Evolutionary conservation across 768 basidiomycete genomes (phyloP).

Genomic region (Tricholoma saponaceum): DNA sequence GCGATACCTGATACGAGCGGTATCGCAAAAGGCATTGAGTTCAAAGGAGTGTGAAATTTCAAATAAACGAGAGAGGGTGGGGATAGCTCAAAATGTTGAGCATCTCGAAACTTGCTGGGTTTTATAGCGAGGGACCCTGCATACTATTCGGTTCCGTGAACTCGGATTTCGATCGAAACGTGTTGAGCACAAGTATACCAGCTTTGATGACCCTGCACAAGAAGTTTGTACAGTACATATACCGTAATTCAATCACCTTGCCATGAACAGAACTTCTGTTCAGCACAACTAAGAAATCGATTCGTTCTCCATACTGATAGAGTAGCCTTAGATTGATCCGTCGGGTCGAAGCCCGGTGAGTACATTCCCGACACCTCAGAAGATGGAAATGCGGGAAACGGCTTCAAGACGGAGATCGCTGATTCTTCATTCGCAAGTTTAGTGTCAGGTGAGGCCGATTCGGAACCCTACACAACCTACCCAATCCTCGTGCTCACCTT

Average conservation of each 20-base stretch:
- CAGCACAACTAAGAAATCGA: no score
- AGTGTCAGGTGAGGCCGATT: no score
- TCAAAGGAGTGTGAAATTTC: not conserved
- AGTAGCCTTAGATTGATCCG: not conserved
- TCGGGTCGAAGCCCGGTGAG: not conserved
- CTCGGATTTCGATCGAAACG: not conserved
- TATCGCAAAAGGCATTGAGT: not conserved
- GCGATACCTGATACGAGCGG: conserved; percentile 5
- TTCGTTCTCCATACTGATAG: no score
- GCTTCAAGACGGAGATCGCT: no score
- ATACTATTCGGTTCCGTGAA: not conserved
- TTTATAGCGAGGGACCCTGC: not conserved
- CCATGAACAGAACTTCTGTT: no score
- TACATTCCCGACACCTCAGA: no score
- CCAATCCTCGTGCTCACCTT: no score
- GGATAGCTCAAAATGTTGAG: not conserved
- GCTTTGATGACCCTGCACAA: not conserved
- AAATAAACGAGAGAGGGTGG: not conserved
- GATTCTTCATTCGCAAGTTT: no score
- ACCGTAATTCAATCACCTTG: no score
- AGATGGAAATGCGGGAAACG: no score
- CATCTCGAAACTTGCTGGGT: not conserved
- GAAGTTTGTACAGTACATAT: no score
- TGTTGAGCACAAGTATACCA: not conserved
- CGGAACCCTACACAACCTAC: no score